Percentiles rank a stretch among this genome's conserved stretches.
phyloP scores from a whole-genome alignment of 164 flowering plant species.

The Pachysandra terminalis region DNA sequence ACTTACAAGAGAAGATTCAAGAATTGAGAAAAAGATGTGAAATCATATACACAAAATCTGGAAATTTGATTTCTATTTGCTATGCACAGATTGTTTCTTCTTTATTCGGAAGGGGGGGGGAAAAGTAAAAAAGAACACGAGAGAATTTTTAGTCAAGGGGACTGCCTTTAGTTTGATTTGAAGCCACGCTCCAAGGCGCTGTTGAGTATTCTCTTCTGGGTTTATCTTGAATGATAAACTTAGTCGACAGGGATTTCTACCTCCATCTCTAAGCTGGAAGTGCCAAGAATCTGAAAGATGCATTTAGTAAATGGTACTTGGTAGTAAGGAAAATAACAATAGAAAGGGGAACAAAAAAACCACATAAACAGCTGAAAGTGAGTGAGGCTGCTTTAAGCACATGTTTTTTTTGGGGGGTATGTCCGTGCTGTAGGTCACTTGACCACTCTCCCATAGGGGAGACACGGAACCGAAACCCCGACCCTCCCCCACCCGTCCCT shows the following conservation, averaged over 20 bases:
- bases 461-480: no score
- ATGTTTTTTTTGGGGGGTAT: no score
- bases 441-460: no score
- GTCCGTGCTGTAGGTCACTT: no score
- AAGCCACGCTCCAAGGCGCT: neutral
- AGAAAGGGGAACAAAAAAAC: neutral
- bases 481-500: no score
- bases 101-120: neutral
- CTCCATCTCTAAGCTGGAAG: slow-evolving; percentile 60
- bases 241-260: slow-evolving; percentile 76
- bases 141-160: neutral
- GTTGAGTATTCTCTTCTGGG: neutral
- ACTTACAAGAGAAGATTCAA: neutral
- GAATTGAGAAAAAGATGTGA: neutral
- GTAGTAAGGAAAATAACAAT: no score
- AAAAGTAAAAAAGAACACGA: neutral
- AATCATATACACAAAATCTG: neutral
- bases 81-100: neutral
- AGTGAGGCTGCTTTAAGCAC: no score
- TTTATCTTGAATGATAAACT: slow-evolving; percentile 4
- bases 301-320: no score
- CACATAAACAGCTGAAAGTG: no score
- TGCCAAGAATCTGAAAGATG: slow-evolving; percentile 46
- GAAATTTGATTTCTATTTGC: neutral
- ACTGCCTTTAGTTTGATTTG: neutral